Conservation (phyloP, 1,284 basidiomycete species). For the Ceratobasidium sp. region DNA sequence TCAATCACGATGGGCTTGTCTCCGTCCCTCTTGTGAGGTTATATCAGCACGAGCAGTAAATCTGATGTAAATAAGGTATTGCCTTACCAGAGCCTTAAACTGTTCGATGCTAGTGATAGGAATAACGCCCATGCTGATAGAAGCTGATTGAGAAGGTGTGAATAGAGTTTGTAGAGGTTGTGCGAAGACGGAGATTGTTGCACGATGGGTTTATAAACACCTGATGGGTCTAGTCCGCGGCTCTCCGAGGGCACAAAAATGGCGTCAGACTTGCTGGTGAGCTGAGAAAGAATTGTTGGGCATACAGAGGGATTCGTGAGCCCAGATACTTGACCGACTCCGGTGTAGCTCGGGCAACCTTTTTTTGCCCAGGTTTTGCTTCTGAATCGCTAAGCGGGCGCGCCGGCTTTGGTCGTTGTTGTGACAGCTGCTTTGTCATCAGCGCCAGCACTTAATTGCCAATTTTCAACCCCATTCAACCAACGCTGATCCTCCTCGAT, state of each 20-base stretch:
- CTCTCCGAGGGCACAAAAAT: constrained; percentile 13
- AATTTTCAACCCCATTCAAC: not conserved
- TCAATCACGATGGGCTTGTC: not conserved
- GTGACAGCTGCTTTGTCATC: not conserved
- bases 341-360: not conserved
- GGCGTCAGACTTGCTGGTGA: constrained; percentile 5
- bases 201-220: not conserved
- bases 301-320: too few species aligned
- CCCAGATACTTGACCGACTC: not conserved
- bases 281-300: not conserved
- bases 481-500: not conserved
- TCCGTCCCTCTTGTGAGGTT: not conserved
- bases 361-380: not conserved
- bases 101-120: constrained; percentile 11
- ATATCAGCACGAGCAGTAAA: not conserved
- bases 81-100: constrained; percentile 6
- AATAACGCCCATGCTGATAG: constrained; percentile 20
- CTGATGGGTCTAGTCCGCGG: not conserved
- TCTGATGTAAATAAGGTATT: not conserved
- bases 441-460: not conserved
- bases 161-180: not conserved
- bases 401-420: not conserved
- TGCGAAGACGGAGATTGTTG: not conserved
- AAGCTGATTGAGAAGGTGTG: not conserved
- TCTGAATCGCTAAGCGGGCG: not conserved